phyloP scores from a whole-genome alignment of 2,329 filamentous ascomycete species.

The Coleophoma cylindrospora region DNA sequence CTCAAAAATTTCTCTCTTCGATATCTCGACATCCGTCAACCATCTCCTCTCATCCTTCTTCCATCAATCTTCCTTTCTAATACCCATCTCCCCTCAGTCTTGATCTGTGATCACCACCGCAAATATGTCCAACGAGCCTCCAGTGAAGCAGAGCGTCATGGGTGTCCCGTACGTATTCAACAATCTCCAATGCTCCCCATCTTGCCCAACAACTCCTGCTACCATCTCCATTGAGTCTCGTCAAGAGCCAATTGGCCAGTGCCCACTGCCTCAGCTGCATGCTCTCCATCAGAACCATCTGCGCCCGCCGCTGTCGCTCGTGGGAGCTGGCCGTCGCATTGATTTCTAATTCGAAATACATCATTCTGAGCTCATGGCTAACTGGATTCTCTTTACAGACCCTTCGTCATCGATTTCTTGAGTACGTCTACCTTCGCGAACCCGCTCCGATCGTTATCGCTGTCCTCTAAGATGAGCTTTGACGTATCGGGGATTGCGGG shows the following conservation, averaged over 20 bases:
- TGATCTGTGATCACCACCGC: conserved; percentile 24
- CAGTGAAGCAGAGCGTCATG: conserved; percentile 53
- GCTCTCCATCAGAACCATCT: background rate
- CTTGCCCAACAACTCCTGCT: conserved; percentile 10
- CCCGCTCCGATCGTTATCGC: conserved; percentile 6
- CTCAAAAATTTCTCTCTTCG: conserved; percentile 15
- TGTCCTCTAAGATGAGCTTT: conserved; percentile 6
- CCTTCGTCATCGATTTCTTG: conserved; percentile 97
- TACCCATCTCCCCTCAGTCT: conserved; percentile 57
- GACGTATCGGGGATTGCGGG: conserved; percentile 3
- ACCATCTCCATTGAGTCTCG: conserved; percentile 16
- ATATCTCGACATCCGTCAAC: conserved; percentile 5
- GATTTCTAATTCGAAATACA: conserved; percentile 7
- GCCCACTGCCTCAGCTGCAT: conserved; percentile 3
- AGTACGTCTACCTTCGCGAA: conserved; percentile 62
- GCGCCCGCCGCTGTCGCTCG: conserved; percentile 7
- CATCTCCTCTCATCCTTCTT: conserved; percentile 10
- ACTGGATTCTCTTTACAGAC: conserved; percentile 42
- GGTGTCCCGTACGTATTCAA: conserved; percentile 58
- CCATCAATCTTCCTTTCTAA: conserved; percentile 13
- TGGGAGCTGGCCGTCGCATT: conserved; percentile 15
- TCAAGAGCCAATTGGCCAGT: conserved; percentile 18
- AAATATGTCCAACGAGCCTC: conserved; percentile 42
- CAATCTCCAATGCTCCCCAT: conserved; percentile 25
- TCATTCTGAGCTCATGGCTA: conserved; percentile 13